These are phyloP conservation scores for Leccinum fallax DNA, from an alignment of 1,284 basidiomycete genomes.

Conservation along the genomic window DNA sequence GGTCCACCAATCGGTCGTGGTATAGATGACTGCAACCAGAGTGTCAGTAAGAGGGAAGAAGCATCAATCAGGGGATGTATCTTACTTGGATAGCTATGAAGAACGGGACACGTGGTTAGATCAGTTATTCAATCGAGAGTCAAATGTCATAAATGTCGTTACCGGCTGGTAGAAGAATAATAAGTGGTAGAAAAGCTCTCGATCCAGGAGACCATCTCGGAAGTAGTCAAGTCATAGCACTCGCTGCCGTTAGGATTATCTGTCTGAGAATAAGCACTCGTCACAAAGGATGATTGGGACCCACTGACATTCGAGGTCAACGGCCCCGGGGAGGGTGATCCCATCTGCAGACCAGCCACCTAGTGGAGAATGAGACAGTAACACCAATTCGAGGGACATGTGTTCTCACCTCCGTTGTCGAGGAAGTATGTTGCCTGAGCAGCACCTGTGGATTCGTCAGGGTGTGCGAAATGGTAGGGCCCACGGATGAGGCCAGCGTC, in stretches of 20 bases:
- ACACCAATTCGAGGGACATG: neutral
- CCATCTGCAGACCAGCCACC: slow-evolving; percentile 41
- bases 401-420: slow-evolving; percentile 1
- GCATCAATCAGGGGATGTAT: slow-evolving; percentile 2
- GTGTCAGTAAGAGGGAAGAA: neutral
- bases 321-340: slow-evolving; percentile 63
- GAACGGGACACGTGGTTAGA: slow-evolving; percentile 2
- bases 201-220: slow-evolving; percentile 66
- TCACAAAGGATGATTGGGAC: neutral
- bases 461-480: slow-evolving; percentile 56
- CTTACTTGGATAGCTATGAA: slow-evolving; percentile 40
- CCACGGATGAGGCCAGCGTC: slow-evolving; percentile 52
- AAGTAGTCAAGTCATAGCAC: slow-evolving; percentile 58
- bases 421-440: slow-evolving; percentile 58
- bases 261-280: slow-evolving; percentile 22
- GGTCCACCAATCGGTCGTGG: slow-evolving; percentile 68
- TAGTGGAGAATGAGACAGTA: neutral
- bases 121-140: neutral
- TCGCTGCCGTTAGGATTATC: slow-evolving; percentile 51
- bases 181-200: slow-evolving; percentile 65
- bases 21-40: slow-evolving; percentile 54
- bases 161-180: slow-evolving; percentile 51
- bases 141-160: slow-evolving; percentile 9
- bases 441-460: slow-evolving; percentile 44
- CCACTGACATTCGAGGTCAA: slow-evolving; percentile 61